These are phyloP conservation scores for Cornus controversa DNA, from an alignment of 148 eudicot species.

Conservation along the genomic window DNA sequence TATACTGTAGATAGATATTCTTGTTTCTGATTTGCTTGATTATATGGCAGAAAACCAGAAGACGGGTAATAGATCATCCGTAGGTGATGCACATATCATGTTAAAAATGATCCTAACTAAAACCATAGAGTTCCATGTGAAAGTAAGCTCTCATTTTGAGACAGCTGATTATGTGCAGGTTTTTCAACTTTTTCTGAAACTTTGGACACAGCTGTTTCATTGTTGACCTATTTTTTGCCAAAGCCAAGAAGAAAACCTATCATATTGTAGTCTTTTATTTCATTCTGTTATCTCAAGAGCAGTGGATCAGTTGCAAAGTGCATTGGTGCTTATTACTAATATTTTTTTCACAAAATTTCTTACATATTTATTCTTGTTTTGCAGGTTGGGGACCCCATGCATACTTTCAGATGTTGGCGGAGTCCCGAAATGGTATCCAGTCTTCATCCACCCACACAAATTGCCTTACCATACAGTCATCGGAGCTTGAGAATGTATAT, in stretches of 20 bases:
- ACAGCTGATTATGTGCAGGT: not conserved
- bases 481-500: conserved; percentile 40
- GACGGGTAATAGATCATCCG: not conserved
- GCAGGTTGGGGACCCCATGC: conserved; percentile 94
- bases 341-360: not conserved
- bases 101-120: too few species aligned
- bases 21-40: not conserved
- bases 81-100: not conserved
- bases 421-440: conserved; percentile 40
- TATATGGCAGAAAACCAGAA: not conserved
- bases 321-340: not conserved
- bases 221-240: too few species aligned
- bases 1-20: not conserved
- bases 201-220: not conserved
- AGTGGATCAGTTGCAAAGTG: not conserved
- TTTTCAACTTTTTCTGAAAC: not conserved
- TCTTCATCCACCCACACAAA: conserved; percentile 19
- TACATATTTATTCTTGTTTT: conserved; percentile 1
- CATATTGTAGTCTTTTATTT: too few species aligned
- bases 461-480: conserved; percentile 30
- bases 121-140: not conserved
- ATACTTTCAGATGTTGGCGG: conserved; percentile 68
- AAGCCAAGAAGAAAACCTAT: too few species aligned
- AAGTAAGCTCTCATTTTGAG: not conserved
- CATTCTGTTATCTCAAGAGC: too few species aligned